Conservation (phyloP, 163 green algal genomes). For the Prototheca cutis region DNA sequence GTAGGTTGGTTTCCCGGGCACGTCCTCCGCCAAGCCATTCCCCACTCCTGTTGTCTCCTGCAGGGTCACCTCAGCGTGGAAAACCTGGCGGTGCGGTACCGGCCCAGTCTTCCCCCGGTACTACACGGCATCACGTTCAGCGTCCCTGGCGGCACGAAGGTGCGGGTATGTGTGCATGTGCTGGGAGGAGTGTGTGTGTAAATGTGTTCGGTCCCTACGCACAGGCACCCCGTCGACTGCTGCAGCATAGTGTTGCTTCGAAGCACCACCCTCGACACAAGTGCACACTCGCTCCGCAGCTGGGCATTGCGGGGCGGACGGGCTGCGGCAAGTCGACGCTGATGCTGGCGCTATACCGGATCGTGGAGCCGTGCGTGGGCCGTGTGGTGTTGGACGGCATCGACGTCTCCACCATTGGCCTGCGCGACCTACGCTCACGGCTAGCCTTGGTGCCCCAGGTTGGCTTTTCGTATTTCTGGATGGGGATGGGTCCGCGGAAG, state of each 20-base stretch:
- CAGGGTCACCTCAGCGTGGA: constrained; percentile 18
- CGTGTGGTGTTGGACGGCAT: constrained; percentile 81
- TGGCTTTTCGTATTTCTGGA: too few species aligned
- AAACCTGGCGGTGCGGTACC: constrained; percentile 26
- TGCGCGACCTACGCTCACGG: constrained; percentile 62
- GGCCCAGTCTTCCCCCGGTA: constrained; percentile 22
- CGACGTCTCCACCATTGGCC: constrained; percentile 64
- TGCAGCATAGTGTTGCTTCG: too few species aligned
- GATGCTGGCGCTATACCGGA: constrained; percentile 31
- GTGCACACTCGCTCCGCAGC: not conserved
- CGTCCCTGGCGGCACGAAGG: constrained; percentile 17
- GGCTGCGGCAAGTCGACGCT: constrained; percentile 46
- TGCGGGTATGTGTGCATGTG: too few species aligned
- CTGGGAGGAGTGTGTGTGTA: too few species aligned
- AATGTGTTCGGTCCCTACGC: too few species aligned
- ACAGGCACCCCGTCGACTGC: too few species aligned
- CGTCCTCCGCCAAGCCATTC: too few species aligned
- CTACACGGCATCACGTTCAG: constrained; percentile 23
- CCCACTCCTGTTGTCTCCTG: not conserved
- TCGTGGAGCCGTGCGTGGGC: constrained; percentile 44
- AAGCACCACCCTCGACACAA: too few species aligned
- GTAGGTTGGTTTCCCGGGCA: too few species aligned
- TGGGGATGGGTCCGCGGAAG: too few species aligned
- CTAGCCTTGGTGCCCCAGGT: constrained; percentile 76
- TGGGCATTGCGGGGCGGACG: constrained; percentile 27